Conservation (phyloP, 1,284 basidiomycete genomes). For the Moesziomyces sp. region DNA sequence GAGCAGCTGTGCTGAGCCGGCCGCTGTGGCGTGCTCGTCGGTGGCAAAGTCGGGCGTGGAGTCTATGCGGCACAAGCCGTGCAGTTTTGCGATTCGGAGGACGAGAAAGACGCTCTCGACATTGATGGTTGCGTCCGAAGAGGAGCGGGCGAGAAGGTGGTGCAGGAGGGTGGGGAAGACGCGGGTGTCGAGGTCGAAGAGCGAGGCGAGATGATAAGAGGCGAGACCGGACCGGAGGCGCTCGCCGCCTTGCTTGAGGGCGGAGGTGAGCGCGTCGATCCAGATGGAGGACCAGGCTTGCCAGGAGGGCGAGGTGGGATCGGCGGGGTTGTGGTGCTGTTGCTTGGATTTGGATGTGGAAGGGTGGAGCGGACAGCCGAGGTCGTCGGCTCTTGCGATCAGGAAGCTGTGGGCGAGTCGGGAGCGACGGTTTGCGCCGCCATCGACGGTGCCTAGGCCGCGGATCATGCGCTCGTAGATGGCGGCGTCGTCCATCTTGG, state of each 20-base stretch:
- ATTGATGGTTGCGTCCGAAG: conserved; percentile 15
- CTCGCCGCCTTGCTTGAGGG: conserved; percentile 35
- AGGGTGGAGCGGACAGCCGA: conserved; percentile 18
- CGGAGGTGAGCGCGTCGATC: conserved; percentile 15
- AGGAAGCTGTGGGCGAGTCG: conserved; percentile 36
- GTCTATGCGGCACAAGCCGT: conserved; percentile 39
- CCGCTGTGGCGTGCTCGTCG: conserved; percentile 9
- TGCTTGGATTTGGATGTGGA: not conserved
- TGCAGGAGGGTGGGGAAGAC: conserved; percentile 36
- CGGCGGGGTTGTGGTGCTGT: not conserved
- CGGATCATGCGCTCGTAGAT: conserved; percentile 50
- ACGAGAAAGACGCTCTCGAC: conserved; percentile 44
- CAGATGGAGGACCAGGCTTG: conserved; percentile 31
- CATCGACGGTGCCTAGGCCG: conserved; percentile 42
- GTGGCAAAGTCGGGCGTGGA: conserved; percentile 26
- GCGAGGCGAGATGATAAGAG: conserved; percentile 39
- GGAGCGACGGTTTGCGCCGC: conserved; percentile 37
- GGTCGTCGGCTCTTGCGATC: conserved; percentile 22
- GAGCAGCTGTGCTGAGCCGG: conserved; percentile 17
- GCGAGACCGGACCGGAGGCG: conserved; percentile 44
- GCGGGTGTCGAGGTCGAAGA: conserved; percentile 40
- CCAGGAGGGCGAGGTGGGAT: conserved; percentile 7
- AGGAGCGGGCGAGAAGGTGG: conserved; percentile 13
- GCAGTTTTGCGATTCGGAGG: conserved; percentile 35
- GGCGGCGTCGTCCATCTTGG: conserved; percentile 8